Conservation (phyloP, 1,284 basidiomycete species). For the Dichomitus squalens region DNA sequence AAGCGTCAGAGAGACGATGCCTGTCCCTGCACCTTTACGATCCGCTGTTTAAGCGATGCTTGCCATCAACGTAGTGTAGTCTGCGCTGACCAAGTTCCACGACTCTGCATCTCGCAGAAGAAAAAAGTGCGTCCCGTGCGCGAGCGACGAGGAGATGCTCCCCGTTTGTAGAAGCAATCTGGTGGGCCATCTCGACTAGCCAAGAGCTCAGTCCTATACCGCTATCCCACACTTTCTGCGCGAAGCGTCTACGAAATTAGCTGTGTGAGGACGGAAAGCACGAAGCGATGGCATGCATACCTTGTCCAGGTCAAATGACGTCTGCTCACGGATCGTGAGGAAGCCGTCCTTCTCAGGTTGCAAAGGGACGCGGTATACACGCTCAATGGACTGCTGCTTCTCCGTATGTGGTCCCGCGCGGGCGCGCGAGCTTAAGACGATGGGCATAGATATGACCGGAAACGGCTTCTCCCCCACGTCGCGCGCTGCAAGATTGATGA, state of each 20-base stretch:
- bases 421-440: constrained; percentile 45
- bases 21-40: constrained; percentile 74
- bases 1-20: constrained; percentile 74
- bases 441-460: constrained; percentile 67
- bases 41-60: not conserved
- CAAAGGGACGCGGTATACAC: constrained; percentile 51
- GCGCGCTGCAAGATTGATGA: constrained; percentile 31
- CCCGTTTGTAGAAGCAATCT: not conserved
- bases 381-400: constrained; percentile 75
- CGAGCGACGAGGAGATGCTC: constrained; percentile 22
- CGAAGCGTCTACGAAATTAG: constrained; percentile 22
- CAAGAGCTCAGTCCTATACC: constrained; percentile 81
- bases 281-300: constrained; percentile 39
- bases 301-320: constrained; percentile 89
- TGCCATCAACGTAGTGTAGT: not conserved
- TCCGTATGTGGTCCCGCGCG: constrained; percentile 20
- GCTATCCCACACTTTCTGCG: constrained; percentile 91
- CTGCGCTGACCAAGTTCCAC: constrained; percentile 70
- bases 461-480: constrained; percentile 47
- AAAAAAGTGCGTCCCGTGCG: constrained; percentile 42
- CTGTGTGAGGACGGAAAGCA: not conserved
- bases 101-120: constrained; percentile 40
- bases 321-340: constrained; percentile 73
- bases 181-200: constrained; percentile 47
- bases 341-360: constrained; percentile 24